Evolutionary conservation across 2,329 filamentous ascomycete genomes (phyloP), one percentile per base, ranked within the genome.

Genomic region (Aspergillus tubingensis): DNA sequence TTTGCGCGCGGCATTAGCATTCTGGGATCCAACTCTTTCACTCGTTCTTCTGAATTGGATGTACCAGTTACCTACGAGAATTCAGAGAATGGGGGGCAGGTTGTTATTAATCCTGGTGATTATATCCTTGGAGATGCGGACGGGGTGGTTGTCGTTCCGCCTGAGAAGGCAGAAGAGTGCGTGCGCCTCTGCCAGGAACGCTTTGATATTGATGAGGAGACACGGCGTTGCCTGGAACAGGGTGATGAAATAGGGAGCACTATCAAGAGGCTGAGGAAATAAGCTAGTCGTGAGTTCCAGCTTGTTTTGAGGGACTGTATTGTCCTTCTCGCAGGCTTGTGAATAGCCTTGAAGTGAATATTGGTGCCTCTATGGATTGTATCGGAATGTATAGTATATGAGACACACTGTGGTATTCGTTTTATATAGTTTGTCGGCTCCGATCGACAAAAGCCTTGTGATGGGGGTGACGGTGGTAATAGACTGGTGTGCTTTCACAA

Each of bases 181-280:
- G 58, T 75, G 32, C 60, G 65, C 36, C 66, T 76, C 3, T 76
- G 74, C 39, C 65, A 71, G 41, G 69, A 74, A 54, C 61, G 75
- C 7, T 70, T 68, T 48, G 66, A 72, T 19, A 74, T 77, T 56
- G 75, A 77, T 62, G 72, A 74, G 57, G 64, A 74, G 63, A 77
- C 72, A 2, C 65, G 70, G 55, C 60, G 65, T 21, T 70, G 68
- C 36, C 51, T 77, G 44, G 60, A 72, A 49, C 63, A 57, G 5
- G 75, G 75, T 11, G 70, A 73, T 19, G 66, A 70, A 47, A 76
- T 77, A 70, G 75, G 74, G 1, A 62, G 68, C 17, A 74, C 73
- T 6, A 71, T 77, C n/a, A 70, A 73, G 54, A 70, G 66, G 19
- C 55, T 76, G n/a, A 68, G 73, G 44, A 76, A 74, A 57, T 76